phyloP scores from a whole-genome alignment of 768 basidiomycete genomes.

The Lentinula sp. region DNA sequence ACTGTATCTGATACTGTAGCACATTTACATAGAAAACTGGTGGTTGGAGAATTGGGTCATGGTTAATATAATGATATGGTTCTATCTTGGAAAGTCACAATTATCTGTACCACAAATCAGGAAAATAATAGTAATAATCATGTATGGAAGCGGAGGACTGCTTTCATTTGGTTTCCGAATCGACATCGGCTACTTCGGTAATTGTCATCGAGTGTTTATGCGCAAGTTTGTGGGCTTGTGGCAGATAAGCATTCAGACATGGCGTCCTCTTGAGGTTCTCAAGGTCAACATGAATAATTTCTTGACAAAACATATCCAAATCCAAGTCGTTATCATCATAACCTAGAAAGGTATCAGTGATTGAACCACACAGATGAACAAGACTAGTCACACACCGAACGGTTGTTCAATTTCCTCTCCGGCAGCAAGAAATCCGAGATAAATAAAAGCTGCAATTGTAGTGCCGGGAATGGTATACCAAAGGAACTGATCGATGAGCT shows the following conservation, averaged over 20 bases:
- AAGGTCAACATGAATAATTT: slow-evolving; percentile 31
- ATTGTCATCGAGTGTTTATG: slow-evolving; percentile 5
- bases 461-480: slow-evolving; percentile 68
- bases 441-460: slow-evolving; percentile 62
- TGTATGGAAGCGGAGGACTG: not conserved
- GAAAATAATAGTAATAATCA: too few relatives aligned
- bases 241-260: slow-evolving; percentile 22
- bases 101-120: too few relatives aligned
- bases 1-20: too few relatives aligned
- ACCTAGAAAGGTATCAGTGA: not conserved
- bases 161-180: not conserved
- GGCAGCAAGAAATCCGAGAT: slow-evolving; percentile 71
- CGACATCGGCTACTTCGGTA: not conserved
- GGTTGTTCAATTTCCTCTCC: slow-evolving; percentile 70
- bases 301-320: slow-evolving; percentile 33
- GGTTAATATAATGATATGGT: too few relatives aligned
- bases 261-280: slow-evolving; percentile 26
- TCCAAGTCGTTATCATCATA: slow-evolving; percentile 33
- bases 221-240: not conserved
- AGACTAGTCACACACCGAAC: slow-evolving; percentile 36
- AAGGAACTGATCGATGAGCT: slow-evolving; percentile 53
- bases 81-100: too few relatives aligned
- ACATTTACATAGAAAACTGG: too few relatives aligned
- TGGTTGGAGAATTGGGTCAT: too few relatives aligned
- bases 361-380: not conserved